These are phyloP conservation scores for Eremomyces bilateralis DNA, from an alignment of 495 filamentous ascomycete genomes.

Conservation along the genomic window DNA sequence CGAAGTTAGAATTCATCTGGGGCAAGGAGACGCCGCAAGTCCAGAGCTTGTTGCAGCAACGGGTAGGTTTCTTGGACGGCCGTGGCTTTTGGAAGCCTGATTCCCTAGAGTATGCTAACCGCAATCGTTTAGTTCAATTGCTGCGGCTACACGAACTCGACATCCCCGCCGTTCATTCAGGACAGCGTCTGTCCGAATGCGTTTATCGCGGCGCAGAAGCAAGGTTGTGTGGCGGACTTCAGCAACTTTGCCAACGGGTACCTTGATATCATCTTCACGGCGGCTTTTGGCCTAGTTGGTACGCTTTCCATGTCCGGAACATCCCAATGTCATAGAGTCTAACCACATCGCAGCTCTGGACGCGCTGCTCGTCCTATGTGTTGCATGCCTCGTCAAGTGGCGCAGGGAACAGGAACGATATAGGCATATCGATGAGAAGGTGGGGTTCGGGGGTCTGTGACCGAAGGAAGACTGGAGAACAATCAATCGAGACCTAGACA, in stretches of 20 bases:
- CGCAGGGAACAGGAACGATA: conserved; percentile 51
- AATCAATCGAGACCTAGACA: too few relatives aligned
- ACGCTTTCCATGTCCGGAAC: conserved; percentile 13
- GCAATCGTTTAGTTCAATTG: conserved; percentile 34
- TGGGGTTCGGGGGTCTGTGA: conserved; percentile 1
- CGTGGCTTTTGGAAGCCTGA: conserved; percentile 1
- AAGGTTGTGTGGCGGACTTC: conserved; percentile 41
- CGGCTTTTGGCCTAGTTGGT: conserved; percentile 54
- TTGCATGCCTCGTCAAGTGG: conserved; percentile 48
- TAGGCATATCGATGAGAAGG: conserved; percentile 53
- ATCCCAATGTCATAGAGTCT: not conserved
- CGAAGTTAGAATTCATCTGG: conserved; percentile 34
- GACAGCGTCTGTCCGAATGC: conserved; percentile 38
- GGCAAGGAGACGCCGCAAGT: conserved; percentile 23
- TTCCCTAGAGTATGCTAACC: not conserved
- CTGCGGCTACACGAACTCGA: conserved; percentile 51
- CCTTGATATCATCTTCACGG: conserved; percentile 52
- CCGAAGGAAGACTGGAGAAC: not conserved
- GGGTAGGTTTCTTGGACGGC: conserved; percentile 22
- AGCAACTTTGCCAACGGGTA: conserved; percentile 41
- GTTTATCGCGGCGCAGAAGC: conserved; percentile 38
- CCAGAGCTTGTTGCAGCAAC: conserved; percentile 42
- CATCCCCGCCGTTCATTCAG: conserved; percentile 37
- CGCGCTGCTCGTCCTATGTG: conserved; percentile 36
- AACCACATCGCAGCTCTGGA: too few relatives aligned